Base-by-base conservation (phyloP, 768 basidiomycete species). In the Lactifluus piperatus region DNA sequence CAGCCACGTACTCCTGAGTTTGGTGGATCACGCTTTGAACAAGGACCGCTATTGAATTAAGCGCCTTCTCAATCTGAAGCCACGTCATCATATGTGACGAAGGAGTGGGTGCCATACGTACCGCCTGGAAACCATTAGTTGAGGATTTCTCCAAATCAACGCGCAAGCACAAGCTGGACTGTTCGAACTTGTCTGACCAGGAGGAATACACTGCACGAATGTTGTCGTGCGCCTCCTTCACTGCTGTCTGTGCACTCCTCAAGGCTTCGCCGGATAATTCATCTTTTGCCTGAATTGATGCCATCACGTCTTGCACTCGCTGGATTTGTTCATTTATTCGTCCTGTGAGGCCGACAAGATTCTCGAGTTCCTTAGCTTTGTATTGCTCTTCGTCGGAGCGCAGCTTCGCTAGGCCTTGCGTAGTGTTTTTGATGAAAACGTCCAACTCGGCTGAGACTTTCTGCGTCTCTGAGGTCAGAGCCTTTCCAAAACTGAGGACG, bases 11-110 rank as follows among this genome's bases (percentile, higher is more conserved):
- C 4, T 76, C 72, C 11, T 80, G 74, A 0, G 82, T 79, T 54
- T 86, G 85, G 27, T 73, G 74, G 16, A 85, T 73, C 36, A 88
- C 75, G 13, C 73, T 72, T 55, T 90, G 84, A 18, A 91, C 70
- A 22, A 89, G 71, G 14, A 78, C 74, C 6, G 79, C 76, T 56
- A 91, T 78, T 0, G 78, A 72, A 54, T 76, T 77, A 51, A 92
- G 70, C 1, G 83, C 80, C 51, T 78, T 73, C 66, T 87, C 84
- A 18, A 83, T 73, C 70, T 81, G 67, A 20, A 46, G 1, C 13
- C 27, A 22, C 24, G 39, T 51, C 7, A 48, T 62, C 29, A 64
- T 34, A 1, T 3, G 43, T 56, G 41, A 18, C 14, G 18, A 8
- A 27, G 30, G 24, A 20, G 44, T 16, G 16, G 24, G 16, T 5